These are phyloP conservation scores for Fraxinus anomala DNA, from an alignment of 257 asterid species.

Conservation along the genomic window DNA sequence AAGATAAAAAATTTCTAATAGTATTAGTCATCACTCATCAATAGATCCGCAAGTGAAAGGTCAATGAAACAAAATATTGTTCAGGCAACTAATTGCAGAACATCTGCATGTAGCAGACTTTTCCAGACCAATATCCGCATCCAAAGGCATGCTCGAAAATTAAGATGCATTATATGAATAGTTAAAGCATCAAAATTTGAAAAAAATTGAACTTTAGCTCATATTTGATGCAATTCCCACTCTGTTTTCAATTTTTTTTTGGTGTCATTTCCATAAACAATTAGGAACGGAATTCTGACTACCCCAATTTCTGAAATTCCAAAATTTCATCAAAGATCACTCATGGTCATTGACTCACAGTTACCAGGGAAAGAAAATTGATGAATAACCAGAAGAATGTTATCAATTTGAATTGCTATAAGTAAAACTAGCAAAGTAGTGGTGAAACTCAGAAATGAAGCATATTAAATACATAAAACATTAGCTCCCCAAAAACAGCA, in stretches of 20 bases:
- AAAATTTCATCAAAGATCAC: background rate
- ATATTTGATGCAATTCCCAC: background rate
- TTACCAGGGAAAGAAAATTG: background rate
- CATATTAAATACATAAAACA: background rate
- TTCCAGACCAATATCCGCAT: background rate
- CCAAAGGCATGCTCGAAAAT: background rate
- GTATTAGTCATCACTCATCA: background rate
- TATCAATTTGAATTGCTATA: background rate
- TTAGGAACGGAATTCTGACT: background rate
- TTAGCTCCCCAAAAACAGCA: background rate
- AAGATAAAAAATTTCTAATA: background rate
- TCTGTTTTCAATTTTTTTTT: background rate
- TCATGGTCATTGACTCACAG: background rate
- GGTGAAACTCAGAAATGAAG: constrained; percentile 6
- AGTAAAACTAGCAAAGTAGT: background rate
- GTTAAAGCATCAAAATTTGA: background rate
- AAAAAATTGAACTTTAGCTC: background rate
- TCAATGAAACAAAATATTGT: background rate
- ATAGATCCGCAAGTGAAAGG: background rate
- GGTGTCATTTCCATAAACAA: background rate
- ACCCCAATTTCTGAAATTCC: background rate
- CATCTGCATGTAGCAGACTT: background rate
- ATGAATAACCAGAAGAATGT: background rate
- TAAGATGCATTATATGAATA: background rate
- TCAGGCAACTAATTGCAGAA: background rate